phyloP scores from a whole-genome alignment of 371 early-diverging fungal genomes.

The Encephalitozoon hellem region DNA sequence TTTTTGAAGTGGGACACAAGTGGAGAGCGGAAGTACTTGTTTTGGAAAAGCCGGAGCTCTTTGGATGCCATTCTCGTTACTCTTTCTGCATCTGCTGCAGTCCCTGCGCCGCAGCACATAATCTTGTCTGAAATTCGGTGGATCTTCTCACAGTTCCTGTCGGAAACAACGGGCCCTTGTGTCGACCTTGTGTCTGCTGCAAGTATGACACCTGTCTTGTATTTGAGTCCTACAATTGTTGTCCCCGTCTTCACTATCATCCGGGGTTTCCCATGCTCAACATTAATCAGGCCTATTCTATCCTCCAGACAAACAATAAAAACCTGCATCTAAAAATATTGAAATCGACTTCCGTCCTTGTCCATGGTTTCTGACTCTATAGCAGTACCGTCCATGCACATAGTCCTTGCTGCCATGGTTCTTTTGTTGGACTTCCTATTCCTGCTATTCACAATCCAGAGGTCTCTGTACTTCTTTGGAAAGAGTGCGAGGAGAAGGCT shows the following conservation, averaged over 20 bases:
- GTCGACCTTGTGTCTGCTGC: constrained; percentile 99
- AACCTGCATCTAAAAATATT: background rate
- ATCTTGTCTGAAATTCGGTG: constrained; percentile 95
- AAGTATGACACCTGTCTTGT: constrained; percentile 73
- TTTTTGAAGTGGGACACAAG: constrained; percentile 82
- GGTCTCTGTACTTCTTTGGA: background rate
- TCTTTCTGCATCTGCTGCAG: constrained; percentile 94
- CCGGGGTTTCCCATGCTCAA: background rate
- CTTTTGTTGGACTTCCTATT: background rate
- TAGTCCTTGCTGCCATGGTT: background rate
- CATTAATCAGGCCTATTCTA: background rate
- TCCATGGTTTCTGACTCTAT: background rate
- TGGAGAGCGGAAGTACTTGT: constrained; percentile 75
- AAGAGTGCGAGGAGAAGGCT: background rate
- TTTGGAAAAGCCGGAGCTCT: constrained; percentile 78
- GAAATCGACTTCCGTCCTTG: background rate
- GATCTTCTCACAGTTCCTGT: constrained; percentile 97
- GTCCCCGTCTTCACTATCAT: constrained; percentile 79
- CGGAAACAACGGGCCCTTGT: constrained; percentile 87
- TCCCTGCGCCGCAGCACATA: constrained; percentile 98
- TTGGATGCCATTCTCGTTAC: constrained; percentile 81
- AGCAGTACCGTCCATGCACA: background rate
- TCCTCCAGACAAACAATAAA: background rate
- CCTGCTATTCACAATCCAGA: background rate
- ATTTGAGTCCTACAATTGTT: constrained; percentile 68